Percentiles rank a stretch among this genome's conserved stretches.
These are phyloP conservation scores for Colletotrichum sp. DNA, from an alignment of 2,329 filamentous ascomycete species.

Conservation along the genomic window DNA sequence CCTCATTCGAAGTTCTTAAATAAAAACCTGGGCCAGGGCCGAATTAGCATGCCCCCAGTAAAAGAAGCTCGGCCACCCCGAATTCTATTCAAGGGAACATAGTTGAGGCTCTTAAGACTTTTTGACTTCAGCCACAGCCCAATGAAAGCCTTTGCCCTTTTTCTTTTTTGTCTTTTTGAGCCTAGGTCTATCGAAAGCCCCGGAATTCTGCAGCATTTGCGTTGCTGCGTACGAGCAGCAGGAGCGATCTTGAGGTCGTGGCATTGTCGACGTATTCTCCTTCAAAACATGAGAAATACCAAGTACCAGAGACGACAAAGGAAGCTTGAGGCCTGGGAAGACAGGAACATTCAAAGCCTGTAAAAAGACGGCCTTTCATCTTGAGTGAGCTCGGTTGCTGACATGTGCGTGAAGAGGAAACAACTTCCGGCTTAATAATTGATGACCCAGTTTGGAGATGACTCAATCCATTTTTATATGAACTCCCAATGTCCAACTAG, in stretches of 20 bases:
- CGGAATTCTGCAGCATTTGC: not conserved
- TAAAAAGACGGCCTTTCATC: fast-evolving
- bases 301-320: fast-evolving
- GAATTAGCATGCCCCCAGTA: fast-evolving
- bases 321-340: fast-evolving
- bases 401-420: fast-evolving
- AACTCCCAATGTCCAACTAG: fast-evolving
- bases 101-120: not conserved
- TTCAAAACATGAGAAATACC: not conserved
- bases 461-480: not conserved
- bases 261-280: not conserved
- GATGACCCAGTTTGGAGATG: not conserved
- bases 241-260: not conserved
- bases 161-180: too few species aligned
- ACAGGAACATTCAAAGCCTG: not conserved
- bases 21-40: fast-evolving
- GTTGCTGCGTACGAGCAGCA: not conserved
- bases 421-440: not conserved
- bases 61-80: fast-evolving
- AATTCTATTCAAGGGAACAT: fast-evolving
- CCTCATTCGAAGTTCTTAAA: not conserved
- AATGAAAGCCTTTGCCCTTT: fast-evolving
- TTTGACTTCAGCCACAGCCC: not conserved
- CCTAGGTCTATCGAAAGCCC: not conserved
- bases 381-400: not conserved